These are phyloP conservation scores for Paraphaeosphaeria minitans DNA, from an alignment of 2,329 filamentous ascomycete species.

Conservation along the genomic window DNA sequence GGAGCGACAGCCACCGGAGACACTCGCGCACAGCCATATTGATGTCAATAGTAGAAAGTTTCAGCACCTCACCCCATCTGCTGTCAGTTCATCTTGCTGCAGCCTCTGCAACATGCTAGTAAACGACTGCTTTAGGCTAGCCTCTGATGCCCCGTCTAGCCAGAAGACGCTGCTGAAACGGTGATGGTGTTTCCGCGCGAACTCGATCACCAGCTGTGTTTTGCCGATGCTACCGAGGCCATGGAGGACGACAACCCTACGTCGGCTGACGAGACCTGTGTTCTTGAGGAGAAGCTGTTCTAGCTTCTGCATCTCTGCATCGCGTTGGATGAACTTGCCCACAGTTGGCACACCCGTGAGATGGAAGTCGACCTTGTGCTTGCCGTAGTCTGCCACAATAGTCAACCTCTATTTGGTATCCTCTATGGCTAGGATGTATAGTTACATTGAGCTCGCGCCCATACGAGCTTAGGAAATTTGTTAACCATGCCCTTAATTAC, in stretches of 20 bases:
- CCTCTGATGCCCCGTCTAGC: conserved; percentile 23
- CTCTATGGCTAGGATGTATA: no score
- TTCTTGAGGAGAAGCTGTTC: conserved; percentile 18
- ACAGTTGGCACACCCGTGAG: no score
- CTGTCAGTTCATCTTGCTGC: background rate
- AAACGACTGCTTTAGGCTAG: background rate
- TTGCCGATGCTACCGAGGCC: background rate
- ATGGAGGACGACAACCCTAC: conserved; percentile 13
- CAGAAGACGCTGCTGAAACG: conserved; percentile 18
- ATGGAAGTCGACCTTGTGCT: no score
- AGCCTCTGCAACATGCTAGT: no score
- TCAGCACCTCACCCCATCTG: conserved; percentile 26
- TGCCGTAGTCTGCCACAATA: no score
- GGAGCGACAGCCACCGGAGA: conserved; percentile 40
- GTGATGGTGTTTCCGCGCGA: conserved; percentile 8
- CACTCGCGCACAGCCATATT: no score
- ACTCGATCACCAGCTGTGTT: conserved; percentile 18
- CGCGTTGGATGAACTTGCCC: conserved; percentile 6
- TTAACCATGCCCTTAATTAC: no score
- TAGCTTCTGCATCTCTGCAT: conserved; percentile 29
- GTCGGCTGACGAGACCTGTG: conserved; percentile 26
- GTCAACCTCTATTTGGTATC: no score
- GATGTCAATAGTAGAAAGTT: conserved; percentile 34
- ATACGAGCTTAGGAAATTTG: no score
- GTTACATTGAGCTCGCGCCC: no score